Evolutionary conservation across 495 filamentous ascomycete genomes (phyloP).

Genomic region (Xanthoparmelia taractica): DNA sequence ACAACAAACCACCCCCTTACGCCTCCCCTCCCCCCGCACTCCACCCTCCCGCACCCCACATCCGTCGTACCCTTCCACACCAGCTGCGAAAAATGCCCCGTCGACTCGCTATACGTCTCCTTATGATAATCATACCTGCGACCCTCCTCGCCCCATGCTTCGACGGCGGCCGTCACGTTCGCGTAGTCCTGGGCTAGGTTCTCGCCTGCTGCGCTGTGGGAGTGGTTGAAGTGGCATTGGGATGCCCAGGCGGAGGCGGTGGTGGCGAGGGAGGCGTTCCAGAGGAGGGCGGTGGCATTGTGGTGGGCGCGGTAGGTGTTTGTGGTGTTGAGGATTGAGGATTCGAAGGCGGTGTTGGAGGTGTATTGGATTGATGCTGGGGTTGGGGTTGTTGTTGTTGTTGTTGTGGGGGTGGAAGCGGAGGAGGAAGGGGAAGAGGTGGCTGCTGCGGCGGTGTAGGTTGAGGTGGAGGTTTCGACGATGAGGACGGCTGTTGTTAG

Average conservation of each 20-base stretch:
- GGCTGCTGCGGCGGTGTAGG: conserved; percentile 3
- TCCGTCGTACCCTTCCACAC: conserved; percentile 66
- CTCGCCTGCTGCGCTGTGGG: conserved; percentile 63
- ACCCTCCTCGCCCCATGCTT: conserved; percentile 61
- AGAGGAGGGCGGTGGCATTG: conserved; percentile 52
- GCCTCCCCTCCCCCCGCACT: conserved; percentile 42
- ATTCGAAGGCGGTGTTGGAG: conserved; percentile 41
- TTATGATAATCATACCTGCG: conserved; percentile 49
- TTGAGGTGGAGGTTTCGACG: conserved; percentile 11
- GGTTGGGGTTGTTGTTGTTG: neutral
- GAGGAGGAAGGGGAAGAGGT: neutral
- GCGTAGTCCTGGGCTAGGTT: conserved; percentile 66
- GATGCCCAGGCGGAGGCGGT: conserved; percentile 49
- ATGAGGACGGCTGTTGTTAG: conserved; percentile 4
- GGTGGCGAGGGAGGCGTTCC: conserved; percentile 56
- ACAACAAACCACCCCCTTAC: conserved; percentile 63
- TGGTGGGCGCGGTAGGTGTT: conserved; percentile 61
- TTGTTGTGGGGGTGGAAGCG: neutral
- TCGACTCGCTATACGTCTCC: conserved; percentile 51
- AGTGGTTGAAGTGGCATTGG: conserved; percentile 55
- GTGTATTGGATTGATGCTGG: conserved; percentile 43
- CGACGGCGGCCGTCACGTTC: conserved; percentile 51
- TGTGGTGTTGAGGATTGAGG: conserved; percentile 54
- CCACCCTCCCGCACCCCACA: conserved; percentile 59
- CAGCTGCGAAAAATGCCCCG: conserved; percentile 82